Conservation (phyloP, 1,139 yeast genomes). For the Kodamaea alishanica region DNA sequence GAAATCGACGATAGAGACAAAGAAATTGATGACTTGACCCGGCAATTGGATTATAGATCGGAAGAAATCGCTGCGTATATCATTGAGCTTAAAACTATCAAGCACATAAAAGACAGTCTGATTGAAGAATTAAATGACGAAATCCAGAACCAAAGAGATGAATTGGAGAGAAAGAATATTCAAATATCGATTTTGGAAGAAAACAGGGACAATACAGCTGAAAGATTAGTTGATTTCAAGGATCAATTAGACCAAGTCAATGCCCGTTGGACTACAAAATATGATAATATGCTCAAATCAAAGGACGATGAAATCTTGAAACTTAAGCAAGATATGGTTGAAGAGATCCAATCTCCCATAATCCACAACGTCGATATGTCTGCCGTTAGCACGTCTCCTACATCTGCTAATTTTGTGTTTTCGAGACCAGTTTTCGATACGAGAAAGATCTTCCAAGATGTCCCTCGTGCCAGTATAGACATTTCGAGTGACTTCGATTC, state of each 20-base stretch:
- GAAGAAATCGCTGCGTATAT: slow-evolving; percentile 10
- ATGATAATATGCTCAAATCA: slow-evolving; percentile 6
- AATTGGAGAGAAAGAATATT: slow-evolving; percentile 5
- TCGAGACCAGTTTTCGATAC: slow-evolving; percentile 8
- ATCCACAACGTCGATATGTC: slow-evolving; percentile 8
- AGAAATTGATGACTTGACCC: slow-evolving; percentile 5
- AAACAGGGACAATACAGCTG: slow-evolving; percentile 6
- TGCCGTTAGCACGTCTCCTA: background rate
- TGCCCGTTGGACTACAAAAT: slow-evolving; percentile 11
- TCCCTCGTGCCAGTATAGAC: slow-evolving; percentile 8
- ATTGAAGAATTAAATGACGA: slow-evolving; percentile 11
- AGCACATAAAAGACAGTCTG: slow-evolving; percentile 7
- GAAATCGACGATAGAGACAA: slow-evolving; percentile 2
- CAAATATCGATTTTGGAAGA: slow-evolving; percentile 6
- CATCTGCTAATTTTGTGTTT: background rate
- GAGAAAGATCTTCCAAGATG: slow-evolving; percentile 10
- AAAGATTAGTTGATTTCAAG: slow-evolving; percentile 12
- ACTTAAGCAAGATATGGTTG: slow-evolving; percentile 8
- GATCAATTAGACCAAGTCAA: slow-evolving; percentile 11
- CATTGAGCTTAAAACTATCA: slow-evolving; percentile 7
- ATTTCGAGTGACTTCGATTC: slow-evolving; percentile 6
- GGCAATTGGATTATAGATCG: slow-evolving; percentile 9
- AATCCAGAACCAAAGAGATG: background rate
- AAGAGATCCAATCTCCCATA: slow-evolving; percentile 8
- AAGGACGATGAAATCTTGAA: slow-evolving; percentile 8